Conservation (phyloP, 2,329 filamentous ascomycete species). For the Diatrype stigma region DNA sequence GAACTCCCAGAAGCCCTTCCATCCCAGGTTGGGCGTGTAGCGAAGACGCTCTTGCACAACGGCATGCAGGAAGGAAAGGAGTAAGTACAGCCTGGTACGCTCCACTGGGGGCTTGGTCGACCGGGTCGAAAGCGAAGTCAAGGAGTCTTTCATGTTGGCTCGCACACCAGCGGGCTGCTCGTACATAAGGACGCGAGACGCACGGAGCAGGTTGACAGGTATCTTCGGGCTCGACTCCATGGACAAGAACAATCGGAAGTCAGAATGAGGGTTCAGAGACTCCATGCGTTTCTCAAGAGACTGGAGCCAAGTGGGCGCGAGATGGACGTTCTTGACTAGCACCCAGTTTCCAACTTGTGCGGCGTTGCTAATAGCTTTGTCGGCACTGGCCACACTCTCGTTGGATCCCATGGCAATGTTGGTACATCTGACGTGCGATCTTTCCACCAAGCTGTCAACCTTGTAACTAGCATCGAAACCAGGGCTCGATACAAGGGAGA, state of each 20-base stretch:
- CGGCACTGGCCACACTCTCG: constrained; percentile 84
- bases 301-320: constrained; percentile 93
- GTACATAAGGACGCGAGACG: constrained; percentile 92
- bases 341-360: constrained; percentile 94
- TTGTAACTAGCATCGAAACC: constrained; percentile 99
- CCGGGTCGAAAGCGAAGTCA: constrained; percentile 74
- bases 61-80: constrained; percentile 91
- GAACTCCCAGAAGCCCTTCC: constrained; percentile 99
- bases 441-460: constrained; percentile 89
- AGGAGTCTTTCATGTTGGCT: constrained; percentile 97
- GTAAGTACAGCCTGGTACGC: constrained; percentile 80
- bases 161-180: constrained; percentile 95
- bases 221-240: constrained; percentile 98
- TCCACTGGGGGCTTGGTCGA: constrained; percentile 83
- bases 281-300: constrained; percentile 96
- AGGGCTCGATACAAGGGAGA: constrained; percentile 88
- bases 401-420: constrained; percentile 99
- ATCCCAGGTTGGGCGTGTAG: constrained; percentile 89
- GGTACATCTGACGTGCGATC: constrained; percentile 75
- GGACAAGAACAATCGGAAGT: constrained; percentile 93
- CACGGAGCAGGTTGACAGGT: constrained; percentile 88
- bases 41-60: constrained; percentile 92
- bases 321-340: constrained; percentile 96
- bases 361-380: constrained; percentile 91
- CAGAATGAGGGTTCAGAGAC: constrained; percentile 84